Evolutionary conservation across 345 rosid genomes (phyloP), one percentile per base, ranked within the genome.

Genomic region (Leavenworthia alabamica): DNA sequence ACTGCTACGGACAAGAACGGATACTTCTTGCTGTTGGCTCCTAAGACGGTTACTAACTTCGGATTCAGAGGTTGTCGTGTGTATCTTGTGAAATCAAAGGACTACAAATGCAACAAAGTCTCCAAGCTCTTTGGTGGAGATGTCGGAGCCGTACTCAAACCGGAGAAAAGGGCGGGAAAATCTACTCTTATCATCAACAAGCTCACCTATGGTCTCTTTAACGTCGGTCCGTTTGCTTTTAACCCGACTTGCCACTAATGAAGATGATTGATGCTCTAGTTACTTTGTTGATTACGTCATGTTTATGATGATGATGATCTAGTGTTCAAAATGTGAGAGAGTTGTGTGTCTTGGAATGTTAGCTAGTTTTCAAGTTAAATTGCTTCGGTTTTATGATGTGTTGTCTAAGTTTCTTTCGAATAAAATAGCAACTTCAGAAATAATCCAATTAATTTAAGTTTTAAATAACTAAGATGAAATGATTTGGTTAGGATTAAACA

Each of bases 181-280:
- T 56, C 64, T n/a, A 60, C 55, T 13, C 57, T 64, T 39, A 47
- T 66, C 1, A 22, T 64, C 4, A 52, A 72, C 24, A 82, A 82
- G 26, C 62, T 46, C 5, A 73, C 76, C 0, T 85, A 59, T 33
- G 75, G 68, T 22, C 77, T 93, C 56, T 89, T 53, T 79, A 58
- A 67, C 9, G 94, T 81, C 29, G 97, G 97, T 1, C 98, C 97
- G 4, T 79, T 89, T 26, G 98, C 94, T 8, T 93, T 83, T 32
- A 86, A 83, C 50, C 88, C 97, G 55, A 66, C 67, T 28, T 93
- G 99, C 66, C 74, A 61, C 2, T 75, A 46, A 67, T 86, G 66
- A 74, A 29, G 68, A 70, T 9, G 40, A 35, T n/a, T 41, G 31
- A 33, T 36, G 35, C 24, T 42, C 13, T 27, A 13, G 27, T 26